Percentiles rank a stretch among this genome's conserved stretches.
phyloP scores from a whole-genome alignment of 2,329 filamentous ascomycete species.

The Calonectria ilicicola region DNA sequence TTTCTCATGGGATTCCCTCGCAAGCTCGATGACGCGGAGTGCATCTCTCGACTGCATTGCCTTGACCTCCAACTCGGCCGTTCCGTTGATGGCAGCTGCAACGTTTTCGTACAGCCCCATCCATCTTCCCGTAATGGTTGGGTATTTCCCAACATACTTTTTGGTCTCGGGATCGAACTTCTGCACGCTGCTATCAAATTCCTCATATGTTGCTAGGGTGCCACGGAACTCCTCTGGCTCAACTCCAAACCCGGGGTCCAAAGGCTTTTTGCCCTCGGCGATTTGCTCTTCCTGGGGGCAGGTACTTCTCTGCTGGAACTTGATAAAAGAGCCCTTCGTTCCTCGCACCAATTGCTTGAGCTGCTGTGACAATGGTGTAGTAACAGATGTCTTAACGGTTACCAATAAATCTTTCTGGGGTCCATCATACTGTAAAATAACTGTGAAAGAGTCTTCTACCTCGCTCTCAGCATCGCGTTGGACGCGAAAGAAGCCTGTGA shows the following conservation, averaged over 20 bases:
- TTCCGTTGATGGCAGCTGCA: slow-evolving; percentile 50
- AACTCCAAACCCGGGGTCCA: slow-evolving; percentile 31
- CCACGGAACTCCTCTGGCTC: slow-evolving; percentile 37
- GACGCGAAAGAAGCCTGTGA: slow-evolving; percentile 37
- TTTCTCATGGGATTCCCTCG: slow-evolving; percentile 52
- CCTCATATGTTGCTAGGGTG: slow-evolving; percentile 50
- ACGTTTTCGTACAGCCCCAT: slow-evolving; percentile 56
- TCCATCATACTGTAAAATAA: slow-evolving; percentile 68
- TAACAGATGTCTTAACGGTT: slow-evolving; percentile 34
- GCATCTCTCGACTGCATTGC: slow-evolving; percentile 53
- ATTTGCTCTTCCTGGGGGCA: slow-evolving; percentile 47
- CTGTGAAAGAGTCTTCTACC: slow-evolving; percentile 63
- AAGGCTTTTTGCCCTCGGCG: slow-evolving; percentile 20
- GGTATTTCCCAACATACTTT: slow-evolving; percentile 51
- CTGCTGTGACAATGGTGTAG: slow-evolving; percentile 31
- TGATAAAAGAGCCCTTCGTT: slow-evolving; percentile 37
- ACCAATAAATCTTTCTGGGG: slow-evolving; percentile 46
- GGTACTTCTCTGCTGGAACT: slow-evolving; percentile 51
- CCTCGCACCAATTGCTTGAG: slow-evolving; percentile 33
- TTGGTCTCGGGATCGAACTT: slow-evolving; percentile 44
- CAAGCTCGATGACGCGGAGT: slow-evolving; percentile 52
- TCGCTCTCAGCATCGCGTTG: slow-evolving; percentile 37
- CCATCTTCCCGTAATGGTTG: slow-evolving; percentile 54
- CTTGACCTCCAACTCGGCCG: slow-evolving; percentile 53
- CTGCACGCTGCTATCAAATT: slow-evolving; percentile 48